Evolutionary conservation across 208 protist species (phyloP), one percentile per base, ranked within the genome.

Genomic region (Porcisia hertigi): DNA sequence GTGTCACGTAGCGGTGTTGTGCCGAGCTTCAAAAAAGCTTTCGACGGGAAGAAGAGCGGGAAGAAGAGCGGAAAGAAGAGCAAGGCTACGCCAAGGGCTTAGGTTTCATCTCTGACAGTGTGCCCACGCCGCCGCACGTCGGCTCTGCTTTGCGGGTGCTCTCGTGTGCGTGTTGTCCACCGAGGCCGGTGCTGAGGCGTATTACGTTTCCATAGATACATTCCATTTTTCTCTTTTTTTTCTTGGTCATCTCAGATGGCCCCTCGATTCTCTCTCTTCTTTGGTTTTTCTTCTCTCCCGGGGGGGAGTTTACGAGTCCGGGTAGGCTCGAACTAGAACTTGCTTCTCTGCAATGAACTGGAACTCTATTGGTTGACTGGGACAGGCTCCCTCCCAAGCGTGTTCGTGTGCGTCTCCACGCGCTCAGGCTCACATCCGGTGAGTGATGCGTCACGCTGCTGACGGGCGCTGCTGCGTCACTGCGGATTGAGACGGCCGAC

Each of bases 21-120:
- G 87, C 91, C 91, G 75, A 93, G 82, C 86, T 54, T 95, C 71
- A 89, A 90, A 86, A 93, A 92, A 79, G 91, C 87, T 39, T 64
- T 95, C 39, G 86, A 83, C 64, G 93, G 92, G 91, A 93, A 95
- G 87, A 85, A 93, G 81, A 83, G 62, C 84, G 84, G 91, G 65
- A 91, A 90, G 86, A 92, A 93, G 81, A 85, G 88, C 81, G 72
- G 84, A 71, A 78, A 82, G 76, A 95, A 95, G 88, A 75, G 80
- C 80, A 79, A 83, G 63, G 75, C 85, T 41, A 92, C 90, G 45
- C 86, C 88, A 57, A 88, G 86, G 76, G 88, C 83, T 23, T 92
- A 88, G 85, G 62, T 18, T 16, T 1, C 20, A 55, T 41, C 34
- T 5, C 6, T 49, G 63, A 4, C 23, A 52, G 63, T 25, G 63